Evolutionary conservation across 495 filamentous ascomycete genomes (phyloP).

Genomic region (Xylaria cubensis): DNA sequence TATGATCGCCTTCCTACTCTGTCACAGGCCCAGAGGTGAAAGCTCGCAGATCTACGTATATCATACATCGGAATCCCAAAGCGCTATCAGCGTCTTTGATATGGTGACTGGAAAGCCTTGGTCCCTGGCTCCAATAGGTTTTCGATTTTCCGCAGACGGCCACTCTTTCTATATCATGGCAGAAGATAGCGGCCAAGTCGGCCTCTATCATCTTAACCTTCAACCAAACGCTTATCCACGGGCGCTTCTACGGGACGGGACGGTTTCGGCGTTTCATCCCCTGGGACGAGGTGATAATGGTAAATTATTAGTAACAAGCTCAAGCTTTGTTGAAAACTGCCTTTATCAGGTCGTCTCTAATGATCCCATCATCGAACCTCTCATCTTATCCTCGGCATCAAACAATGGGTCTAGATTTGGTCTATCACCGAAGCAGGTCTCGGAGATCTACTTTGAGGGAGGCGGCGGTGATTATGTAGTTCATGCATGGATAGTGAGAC

Average conservation of each 20-base stretch:
- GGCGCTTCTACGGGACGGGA: constrained; percentile 28
- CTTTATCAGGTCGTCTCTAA: constrained; percentile 35
- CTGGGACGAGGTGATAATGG: constrained; percentile 24
- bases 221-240: constrained; percentile 28
- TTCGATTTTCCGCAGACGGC: constrained; percentile 34
- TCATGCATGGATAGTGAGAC: constrained; percentile 43
- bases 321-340: constrained; percentile 38
- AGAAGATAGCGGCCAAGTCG: constrained; percentile 32
- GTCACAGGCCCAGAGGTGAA: constrained; percentile 3
- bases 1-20: constrained; percentile 34
- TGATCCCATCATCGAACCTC: constrained; percentile 1
- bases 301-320: constrained; percentile 32
- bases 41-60: constrained; percentile 28
- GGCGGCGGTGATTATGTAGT: constrained; percentile 27
- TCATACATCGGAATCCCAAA: constrained; percentile 25
- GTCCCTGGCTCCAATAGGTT: constrained; percentile 24
- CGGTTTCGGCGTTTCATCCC: constrained; percentile 27
- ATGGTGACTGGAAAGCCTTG: constrained; percentile 29
- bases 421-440: constrained; percentile 36
- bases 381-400: constrained; percentile 31
- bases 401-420: constrained; percentile 35
- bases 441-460: constrained; percentile 40
- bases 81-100: constrained; percentile 33
- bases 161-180: constrained; percentile 35
- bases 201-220: constrained; percentile 37